These are phyloP conservation scores for Ajuga chamaepitys DNA, from an alignment of 257 asterid genomes.

Conservation along the genomic window DNA sequence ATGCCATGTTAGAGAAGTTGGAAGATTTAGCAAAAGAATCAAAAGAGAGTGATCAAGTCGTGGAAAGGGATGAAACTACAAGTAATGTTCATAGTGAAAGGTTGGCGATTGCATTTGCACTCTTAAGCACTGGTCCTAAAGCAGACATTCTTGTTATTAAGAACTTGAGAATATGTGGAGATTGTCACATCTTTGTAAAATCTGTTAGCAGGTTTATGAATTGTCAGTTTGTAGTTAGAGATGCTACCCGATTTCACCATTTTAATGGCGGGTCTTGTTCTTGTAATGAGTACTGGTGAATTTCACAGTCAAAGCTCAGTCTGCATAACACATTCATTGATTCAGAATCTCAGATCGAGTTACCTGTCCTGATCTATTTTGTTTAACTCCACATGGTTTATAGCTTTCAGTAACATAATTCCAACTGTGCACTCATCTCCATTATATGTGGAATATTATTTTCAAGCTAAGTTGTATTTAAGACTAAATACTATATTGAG, in stretches of 20 bases:
- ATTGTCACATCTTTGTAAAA: slow-evolving; percentile 67
- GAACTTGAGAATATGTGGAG: slow-evolving; percentile 78
- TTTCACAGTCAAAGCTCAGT: too few species aligned
- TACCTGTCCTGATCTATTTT: neutral
- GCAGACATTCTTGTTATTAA: slow-evolving; percentile 63
- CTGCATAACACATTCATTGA: neutral
- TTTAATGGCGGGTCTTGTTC: slow-evolving; percentile 71
- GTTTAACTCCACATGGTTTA: slow-evolving; percentile 5
- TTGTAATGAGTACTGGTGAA: slow-evolving; percentile 86
- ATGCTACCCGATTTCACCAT: slow-evolving; percentile 90
- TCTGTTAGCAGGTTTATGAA: slow-evolving; percentile 39
- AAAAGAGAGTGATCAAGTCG: neutral
- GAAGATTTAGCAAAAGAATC: slow-evolving; percentile 26
- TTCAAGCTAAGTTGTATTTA: neutral
- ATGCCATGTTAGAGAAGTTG: slow-evolving; percentile 42
- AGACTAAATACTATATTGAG: neutral
- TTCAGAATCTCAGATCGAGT: neutral
- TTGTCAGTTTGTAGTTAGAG: slow-evolving; percentile 64
- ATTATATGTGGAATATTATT: neutral
- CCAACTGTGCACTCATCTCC: neutral
- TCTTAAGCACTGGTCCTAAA: slow-evolving; percentile 31
- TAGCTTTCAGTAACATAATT: neutral
- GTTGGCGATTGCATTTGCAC: slow-evolving; percentile 79
- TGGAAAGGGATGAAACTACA: slow-evolving; percentile 6
- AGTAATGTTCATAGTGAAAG: slow-evolving; percentile 66